Percentiles rank a stretch among this genome's conserved stretches.
phyloP scores from a whole-genome alignment of 2,329 filamentous ascomycete species.

The Neonectria neomacrospora region DNA sequence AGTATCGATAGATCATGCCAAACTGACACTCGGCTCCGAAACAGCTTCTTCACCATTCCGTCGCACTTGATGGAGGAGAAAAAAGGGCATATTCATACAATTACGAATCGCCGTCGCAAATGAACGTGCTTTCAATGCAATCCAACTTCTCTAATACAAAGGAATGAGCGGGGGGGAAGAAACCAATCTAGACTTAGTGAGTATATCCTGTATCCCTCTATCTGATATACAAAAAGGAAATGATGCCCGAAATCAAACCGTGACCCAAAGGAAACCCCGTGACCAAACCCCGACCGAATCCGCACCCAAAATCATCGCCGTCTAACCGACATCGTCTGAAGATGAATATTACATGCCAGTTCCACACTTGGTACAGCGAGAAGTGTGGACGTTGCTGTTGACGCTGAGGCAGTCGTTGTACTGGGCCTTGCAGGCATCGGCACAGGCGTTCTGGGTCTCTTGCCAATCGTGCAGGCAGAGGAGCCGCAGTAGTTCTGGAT shows the following conservation, averaged over 20 bases:
- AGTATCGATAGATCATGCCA: no score
- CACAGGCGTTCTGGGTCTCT: constrained; percentile 55
- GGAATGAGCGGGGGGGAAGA: no score
- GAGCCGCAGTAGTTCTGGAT: constrained; percentile 57
- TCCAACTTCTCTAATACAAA: background rate
- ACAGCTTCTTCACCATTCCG: background rate
- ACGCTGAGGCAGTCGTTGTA: constrained; percentile 59
- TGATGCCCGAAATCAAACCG: background rate
- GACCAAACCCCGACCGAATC: background rate
- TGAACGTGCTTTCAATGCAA: background rate
- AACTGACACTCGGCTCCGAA: no score
- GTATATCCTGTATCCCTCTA: background rate
- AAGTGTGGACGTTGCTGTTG: constrained; percentile 54
- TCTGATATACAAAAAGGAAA: background rate
- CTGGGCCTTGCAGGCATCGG: constrained; percentile 64
- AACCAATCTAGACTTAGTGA: background rate
- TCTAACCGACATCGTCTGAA: background rate
- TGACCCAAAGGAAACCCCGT: background rate
- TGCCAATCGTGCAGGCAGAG: constrained; percentile 47
- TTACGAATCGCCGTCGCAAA: background rate
- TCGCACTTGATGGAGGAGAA: background rate
- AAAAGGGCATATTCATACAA: background rate
- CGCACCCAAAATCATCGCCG: background rate
- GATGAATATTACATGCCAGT: constrained; percentile 32
- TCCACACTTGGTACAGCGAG: constrained; percentile 55